Evolutionary conservation across 768 basidiomycete genomes (phyloP).

Genomic region (Phaeotremella skinneri): DNA sequence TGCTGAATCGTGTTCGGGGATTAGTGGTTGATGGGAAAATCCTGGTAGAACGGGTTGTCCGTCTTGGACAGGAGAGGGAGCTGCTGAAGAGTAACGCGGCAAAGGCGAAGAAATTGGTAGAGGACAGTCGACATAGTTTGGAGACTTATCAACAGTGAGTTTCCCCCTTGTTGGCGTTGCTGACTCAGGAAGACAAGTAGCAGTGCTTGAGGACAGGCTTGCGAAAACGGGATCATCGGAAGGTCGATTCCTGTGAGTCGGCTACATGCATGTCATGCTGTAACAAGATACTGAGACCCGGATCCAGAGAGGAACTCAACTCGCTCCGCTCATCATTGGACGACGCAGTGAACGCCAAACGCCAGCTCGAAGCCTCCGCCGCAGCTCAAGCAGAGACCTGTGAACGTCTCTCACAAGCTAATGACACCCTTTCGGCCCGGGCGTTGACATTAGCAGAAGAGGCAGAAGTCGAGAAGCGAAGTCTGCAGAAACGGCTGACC

Average conservation of each 20-base stretch:
- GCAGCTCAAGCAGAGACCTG: conserved; percentile 66
- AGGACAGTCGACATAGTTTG: conserved; percentile 72
- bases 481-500: conserved; percentile 58
- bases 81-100: conserved; percentile 88
- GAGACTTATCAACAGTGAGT: conserved; percentile 78
- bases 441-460: conserved; percentile 70
- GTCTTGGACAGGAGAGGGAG: conserved; percentile 85
- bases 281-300: conserved; percentile 2
- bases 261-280: not conserved
- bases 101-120: conserved; percentile 82
- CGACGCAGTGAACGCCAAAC: conserved; percentile 28
- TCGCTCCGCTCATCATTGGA: conserved; percentile 41
- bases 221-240: conserved; percentile 42
- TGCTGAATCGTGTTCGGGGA: conserved; percentile 72
- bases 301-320: conserved; percentile 40
- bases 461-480: conserved; percentile 55
- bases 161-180: not conserved
- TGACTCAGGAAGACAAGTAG: conserved; percentile 41
- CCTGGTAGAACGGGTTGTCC: conserved; percentile 75
- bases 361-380: conserved; percentile 52
- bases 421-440: conserved; percentile 70
- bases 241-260: conserved; percentile 39
- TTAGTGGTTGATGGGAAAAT: conserved; percentile 78
- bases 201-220: conserved; percentile 45
- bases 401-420: conserved; percentile 71